These are phyloP conservation scores for Erigeron canadensis DNA, from an alignment of 129 eudicot genomes.

Conservation along the genomic window DNA sequence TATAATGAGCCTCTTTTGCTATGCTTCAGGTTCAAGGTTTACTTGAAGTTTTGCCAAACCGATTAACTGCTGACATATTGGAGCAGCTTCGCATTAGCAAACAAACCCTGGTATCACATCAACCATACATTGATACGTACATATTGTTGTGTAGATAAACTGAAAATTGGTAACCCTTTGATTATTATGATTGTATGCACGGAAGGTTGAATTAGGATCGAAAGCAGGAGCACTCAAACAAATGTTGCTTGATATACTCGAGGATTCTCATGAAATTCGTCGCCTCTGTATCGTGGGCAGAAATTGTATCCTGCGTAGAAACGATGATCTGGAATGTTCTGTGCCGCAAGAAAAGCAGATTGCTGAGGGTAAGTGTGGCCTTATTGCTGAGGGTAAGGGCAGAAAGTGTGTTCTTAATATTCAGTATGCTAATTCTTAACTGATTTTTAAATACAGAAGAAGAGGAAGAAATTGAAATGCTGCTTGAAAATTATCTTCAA, in stretches of 20 bases:
- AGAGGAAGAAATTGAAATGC: slow-evolving; percentile 99
- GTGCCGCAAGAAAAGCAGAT: slow-evolving; percentile 82
- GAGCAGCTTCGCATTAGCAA: slow-evolving; percentile 96
- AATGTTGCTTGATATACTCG: slow-evolving; percentile 96
- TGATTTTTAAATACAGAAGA: slow-evolving; percentile 66
- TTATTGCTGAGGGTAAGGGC: slow-evolving; percentile 62
- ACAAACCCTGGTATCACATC: slow-evolving; percentile 68
- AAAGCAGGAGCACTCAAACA: slow-evolving; percentile 93
- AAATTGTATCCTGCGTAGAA: slow-evolving; percentile 69
- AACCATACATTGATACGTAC: not conserved
- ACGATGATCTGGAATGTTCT: slow-evolving; percentile 68
- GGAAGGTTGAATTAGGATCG: slow-evolving; percentile 90
- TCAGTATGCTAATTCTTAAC: slow-evolving; percentile 5
- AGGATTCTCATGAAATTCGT: slow-evolving; percentile 93
- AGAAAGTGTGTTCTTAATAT: not conserved
- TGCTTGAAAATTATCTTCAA: slow-evolving; percentile 92
- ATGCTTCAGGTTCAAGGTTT: slow-evolving; percentile 79
- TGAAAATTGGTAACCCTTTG: slow-evolving; percentile 1
- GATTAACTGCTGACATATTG: slow-evolving; percentile 81
- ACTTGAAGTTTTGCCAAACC: slow-evolving; percentile 90
- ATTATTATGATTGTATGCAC: slow-evolving; percentile 7
- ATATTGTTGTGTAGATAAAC: slow-evolving; percentile 3
- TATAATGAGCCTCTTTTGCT: slow-evolving; percentile 9
- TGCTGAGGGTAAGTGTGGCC: slow-evolving; percentile 71
- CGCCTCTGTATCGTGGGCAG: slow-evolving; percentile 91